Evolutionary conservation across 169 alveolate genomes (phyloP).

Genomic region (Plasmodium berghei): DNA sequence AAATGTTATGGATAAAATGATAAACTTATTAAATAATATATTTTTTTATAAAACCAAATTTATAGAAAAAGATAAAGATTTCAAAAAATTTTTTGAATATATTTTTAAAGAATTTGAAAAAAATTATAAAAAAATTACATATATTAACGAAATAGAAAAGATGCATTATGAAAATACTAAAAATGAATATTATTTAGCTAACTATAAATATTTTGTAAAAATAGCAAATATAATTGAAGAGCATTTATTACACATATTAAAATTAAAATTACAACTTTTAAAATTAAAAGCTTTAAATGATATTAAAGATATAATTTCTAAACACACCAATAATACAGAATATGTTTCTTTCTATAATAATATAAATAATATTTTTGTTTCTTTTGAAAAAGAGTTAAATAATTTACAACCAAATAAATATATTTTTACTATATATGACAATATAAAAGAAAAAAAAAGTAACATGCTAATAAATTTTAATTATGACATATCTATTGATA

Average conservation of each 20-base stretch:
- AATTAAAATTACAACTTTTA: slow-evolving; percentile 27
- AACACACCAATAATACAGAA: neutral
- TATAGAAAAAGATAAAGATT: slow-evolving; percentile 26
- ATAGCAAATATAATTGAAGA: slow-evolving; percentile 35
- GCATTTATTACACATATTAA: slow-evolving; percentile 19
- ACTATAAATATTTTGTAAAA: slow-evolving; percentile 35
- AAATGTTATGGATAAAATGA: slow-evolving; percentile 14
- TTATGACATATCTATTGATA: slow-evolving; percentile 28
- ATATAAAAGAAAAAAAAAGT: slow-evolving; percentile 3
- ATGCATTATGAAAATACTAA: slow-evolving; percentile 19
- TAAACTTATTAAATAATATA: slow-evolving; percentile 5
- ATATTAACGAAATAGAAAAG: slow-evolving; percentile 15
- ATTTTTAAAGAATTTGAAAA: slow-evolving; percentile 19
- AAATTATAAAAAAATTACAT: slow-evolving; percentile 8
- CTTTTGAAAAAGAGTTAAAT: slow-evolving; percentile 28
- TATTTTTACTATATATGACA: slow-evolving; percentile 26
- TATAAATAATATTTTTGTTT: slow-evolving; percentile 15
- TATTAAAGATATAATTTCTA: slow-evolving; percentile 21
- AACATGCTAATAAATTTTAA: neutral
- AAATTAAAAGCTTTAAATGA: slow-evolving; percentile 45
- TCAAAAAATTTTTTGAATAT: slow-evolving; percentile 15
- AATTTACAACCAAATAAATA: slow-evolving; percentile 13
- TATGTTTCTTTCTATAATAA: slow-evolving; percentile 21
- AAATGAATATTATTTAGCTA: slow-evolving; percentile 22
- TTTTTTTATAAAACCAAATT: slow-evolving; percentile 16